phyloP scores from a whole-genome alignment of 495 filamentous ascomycete genomes.

The Trichodelitschia bisporula region DNA sequence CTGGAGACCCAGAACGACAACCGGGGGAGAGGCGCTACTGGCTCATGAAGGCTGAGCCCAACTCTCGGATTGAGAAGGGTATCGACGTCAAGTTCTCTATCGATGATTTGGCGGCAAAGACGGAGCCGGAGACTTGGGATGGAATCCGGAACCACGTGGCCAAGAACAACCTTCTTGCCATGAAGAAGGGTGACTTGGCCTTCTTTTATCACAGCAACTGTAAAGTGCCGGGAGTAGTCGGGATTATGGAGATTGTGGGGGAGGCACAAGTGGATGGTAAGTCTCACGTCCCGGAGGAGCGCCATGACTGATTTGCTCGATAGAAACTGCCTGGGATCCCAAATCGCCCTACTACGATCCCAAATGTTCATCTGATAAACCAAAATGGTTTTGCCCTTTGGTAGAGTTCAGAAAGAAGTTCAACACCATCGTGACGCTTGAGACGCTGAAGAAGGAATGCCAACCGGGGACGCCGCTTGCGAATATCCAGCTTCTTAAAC shows the following conservation, averaged over 20 bases:
- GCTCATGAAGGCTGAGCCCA: constrained; percentile 91
- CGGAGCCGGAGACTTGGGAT: constrained; percentile 69
- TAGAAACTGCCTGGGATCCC: constrained; percentile 61
- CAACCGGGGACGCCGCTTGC: constrained; percentile 38
- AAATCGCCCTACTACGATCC: constrained; percentile 64
- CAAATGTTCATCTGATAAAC: constrained; percentile 42
- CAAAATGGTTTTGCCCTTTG: constrained; percentile 74
- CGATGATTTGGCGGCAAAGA: constrained; percentile 52
- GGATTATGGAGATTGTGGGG: constrained; percentile 77
- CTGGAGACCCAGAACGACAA: too few species aligned
- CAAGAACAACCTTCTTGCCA: constrained; percentile 65
- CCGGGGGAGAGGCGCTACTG: too few species aligned
- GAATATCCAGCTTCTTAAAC: constrained; percentile 62
- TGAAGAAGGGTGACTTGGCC: constrained; percentile 76
- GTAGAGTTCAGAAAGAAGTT: constrained; percentile 73
- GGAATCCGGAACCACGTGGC: constrained; percentile 47
- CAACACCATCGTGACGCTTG: constrained; percentile 38
- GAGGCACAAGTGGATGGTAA: constrained; percentile 59
- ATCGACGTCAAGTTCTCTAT: constrained; percentile 84
- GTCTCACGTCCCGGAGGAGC: too few species aligned
- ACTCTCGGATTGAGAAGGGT: constrained; percentile 63
- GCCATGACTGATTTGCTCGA: too few species aligned
- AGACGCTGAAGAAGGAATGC: constrained; percentile 40
- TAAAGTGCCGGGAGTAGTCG: constrained; percentile 72
- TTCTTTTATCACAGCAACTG: constrained; percentile 98